Evolutionary conservation across 164 flowering plant species (phyloP).

Genomic region (Berberis vulgaris): DNA sequence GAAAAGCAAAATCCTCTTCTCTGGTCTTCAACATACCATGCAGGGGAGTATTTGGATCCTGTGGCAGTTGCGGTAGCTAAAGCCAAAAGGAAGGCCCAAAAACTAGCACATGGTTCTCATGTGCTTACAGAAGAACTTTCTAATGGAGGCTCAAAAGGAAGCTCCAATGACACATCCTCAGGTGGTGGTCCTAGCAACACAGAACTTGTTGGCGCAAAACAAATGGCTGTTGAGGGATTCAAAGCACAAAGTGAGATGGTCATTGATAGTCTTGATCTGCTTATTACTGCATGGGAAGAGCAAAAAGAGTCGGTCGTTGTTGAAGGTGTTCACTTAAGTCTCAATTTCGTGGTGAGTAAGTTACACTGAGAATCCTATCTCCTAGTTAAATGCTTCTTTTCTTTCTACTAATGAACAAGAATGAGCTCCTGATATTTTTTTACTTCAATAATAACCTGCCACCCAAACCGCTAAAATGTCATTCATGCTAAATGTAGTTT

Average conservation of each 20-base stretch:
- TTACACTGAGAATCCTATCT: neutral
- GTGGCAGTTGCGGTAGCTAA: slow-evolving; percentile 82
- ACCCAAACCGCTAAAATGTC: no score
- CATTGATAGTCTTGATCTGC: slow-evolving; percentile 86
- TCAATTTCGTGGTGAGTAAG: slow-evolving; percentile 75
- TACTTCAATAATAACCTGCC: no score
- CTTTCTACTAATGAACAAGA: no score
- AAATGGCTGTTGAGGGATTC: slow-evolving; percentile 85
- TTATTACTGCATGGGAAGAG: slow-evolving; percentile 88
- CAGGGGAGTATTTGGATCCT: slow-evolving; percentile 79
- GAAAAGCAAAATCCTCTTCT: slow-evolving; percentile 82
- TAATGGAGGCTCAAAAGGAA: slow-evolving; percentile 23
- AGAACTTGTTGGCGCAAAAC: slow-evolving; percentile 54
- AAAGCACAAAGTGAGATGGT: slow-evolving; percentile 98
- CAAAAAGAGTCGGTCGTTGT: slow-evolving; percentile 87
- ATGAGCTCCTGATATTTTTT: no score
- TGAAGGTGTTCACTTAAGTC: slow-evolving; percentile 91
- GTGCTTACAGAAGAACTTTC: no score
- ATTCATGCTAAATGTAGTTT: no score
- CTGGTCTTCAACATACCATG: slow-evolving; percentile 94
- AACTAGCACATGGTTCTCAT: slow-evolving; percentile 29
- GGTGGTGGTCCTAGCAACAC: slow-evolving; percentile 18
- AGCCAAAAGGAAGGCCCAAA: slow-evolving; percentile 65
- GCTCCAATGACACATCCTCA: slow-evolving; percentile 18
- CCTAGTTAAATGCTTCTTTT: no score